Conservation (phyloP, 306 rosid genomes). For the Casuarina cunninghamiana region DNA sequence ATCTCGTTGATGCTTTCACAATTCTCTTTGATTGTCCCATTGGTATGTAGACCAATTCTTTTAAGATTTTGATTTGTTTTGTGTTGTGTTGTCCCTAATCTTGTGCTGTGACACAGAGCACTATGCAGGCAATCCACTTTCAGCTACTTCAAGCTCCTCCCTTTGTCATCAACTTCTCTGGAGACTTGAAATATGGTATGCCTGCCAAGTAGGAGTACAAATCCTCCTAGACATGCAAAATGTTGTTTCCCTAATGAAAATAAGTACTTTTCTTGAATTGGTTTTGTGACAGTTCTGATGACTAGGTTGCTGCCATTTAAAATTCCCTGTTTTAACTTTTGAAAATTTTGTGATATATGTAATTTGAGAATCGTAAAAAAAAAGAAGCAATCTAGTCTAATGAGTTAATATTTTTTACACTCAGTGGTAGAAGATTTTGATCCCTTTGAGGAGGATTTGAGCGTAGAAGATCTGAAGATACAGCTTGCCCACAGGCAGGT, state of each 20-base stretch:
- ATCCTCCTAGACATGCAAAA: constrained; percentile 13
- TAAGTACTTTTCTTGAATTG: neutral
- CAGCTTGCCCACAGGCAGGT: constrained; percentile 60
- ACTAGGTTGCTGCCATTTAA: constrained; percentile 8
- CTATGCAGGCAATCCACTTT: constrained; percentile 70
- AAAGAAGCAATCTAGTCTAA: constrained; percentile 19
- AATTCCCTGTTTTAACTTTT: constrained; percentile 12
- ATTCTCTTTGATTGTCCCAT: constrained; percentile 81
- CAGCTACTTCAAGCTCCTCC: constrained; percentile 91
- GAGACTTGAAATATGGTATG: constrained; percentile 89
- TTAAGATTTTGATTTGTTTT: constrained; percentile 7
- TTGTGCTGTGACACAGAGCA: constrained; percentile 60
- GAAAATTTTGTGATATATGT: constrained; percentile 9
- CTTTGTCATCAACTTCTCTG: constrained; percentile 60
- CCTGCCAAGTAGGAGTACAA: constrained; percentile 11
- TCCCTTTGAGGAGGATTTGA: constrained; percentile 41
- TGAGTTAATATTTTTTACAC: constrained; percentile 19
- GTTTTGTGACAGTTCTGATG: neutral
- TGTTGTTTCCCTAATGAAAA: constrained; percentile 5
- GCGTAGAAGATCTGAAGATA: constrained; percentile 47
- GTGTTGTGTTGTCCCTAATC: constrained; percentile 24
- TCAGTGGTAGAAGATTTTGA: constrained; percentile 71
- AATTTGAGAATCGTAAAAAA: constrained; percentile 12
- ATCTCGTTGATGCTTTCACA: constrained; percentile 84
- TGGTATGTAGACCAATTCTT: constrained; percentile 52